Base-by-base conservation (phyloP, 495 filamentous ascomycete genomes). In the Gamarada debralockiae region DNA sequence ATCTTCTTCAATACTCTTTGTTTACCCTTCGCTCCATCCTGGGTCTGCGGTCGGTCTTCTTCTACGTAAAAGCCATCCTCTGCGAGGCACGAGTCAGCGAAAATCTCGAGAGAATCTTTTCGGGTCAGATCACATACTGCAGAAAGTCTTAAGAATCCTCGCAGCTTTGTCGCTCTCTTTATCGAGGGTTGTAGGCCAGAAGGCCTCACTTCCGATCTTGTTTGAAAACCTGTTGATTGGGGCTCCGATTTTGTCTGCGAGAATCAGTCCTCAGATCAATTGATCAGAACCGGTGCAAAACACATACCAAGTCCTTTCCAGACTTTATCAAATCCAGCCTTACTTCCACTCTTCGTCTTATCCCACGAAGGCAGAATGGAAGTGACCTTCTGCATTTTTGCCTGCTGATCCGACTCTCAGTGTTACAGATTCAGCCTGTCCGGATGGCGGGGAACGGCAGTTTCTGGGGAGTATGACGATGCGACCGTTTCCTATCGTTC, bases 131-230 rank as follows among this genome's bases (percentile, higher is more conserved):
- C 24, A 68, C 72, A 48, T 65, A 80, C 78, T 87, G 71, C 87
- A 91, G 66, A 92, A 93, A 55, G 82, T 86, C 60, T 82, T 77
- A 29, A 93, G 63, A 38, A 93, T 92, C 9, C 89, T 76, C 34
- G 89, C 89, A 5, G 86, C 87, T 68, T 93, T 92, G 67, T 91
- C 85, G 66, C 79, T 81, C 71, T 93, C 89, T 59, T 84, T 86
- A 56, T 92, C 89, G 52, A 92, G 72, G 13, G 75, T 81, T 53
- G 84, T 88, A 12, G 89, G 89, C 87, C 87, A 90, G 64, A 91
- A 90, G 3, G 86, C 85, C 63, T 93, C 89, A 22, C 79, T 77
- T 42, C 87, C 87, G 10, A 92, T 70, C 53, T 79, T 81, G 67
- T 91, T 87, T 12, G 81, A 84, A 1, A 90, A 64, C 40, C 76